phyloP scores from a whole-genome alignment of 2,329 filamentous ascomycete species.

The Alternaria conjuncta region DNA sequence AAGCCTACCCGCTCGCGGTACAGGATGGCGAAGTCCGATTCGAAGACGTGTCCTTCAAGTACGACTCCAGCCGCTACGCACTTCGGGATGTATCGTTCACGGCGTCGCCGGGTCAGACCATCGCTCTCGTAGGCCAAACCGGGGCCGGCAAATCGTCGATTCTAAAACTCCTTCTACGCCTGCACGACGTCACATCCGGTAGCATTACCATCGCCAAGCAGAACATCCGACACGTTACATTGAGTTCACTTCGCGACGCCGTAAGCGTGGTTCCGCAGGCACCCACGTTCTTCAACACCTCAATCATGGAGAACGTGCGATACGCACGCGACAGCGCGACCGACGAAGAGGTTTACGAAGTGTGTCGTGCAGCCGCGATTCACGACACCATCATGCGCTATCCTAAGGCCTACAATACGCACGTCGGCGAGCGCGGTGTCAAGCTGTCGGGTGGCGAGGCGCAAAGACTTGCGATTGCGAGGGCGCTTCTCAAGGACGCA shows the following conservation, averaged over 20 bases:
- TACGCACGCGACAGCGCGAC: conserved; percentile 65
- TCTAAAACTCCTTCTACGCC: conserved; percentile 63
- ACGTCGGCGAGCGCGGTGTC: conserved; percentile 37
- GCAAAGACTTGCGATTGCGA: conserved; percentile 70
- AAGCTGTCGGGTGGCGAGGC: conserved; percentile 66
- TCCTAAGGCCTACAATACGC: conserved; percentile 43
- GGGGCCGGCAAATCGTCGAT: conserved; percentile 65
- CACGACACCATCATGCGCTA: conserved; percentile 67
- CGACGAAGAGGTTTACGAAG: conserved; percentile 62
- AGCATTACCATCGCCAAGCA: conserved; percentile 62
- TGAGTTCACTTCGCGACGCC: conserved; percentile 61
- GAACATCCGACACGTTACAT: conserved; percentile 62
- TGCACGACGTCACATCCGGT: conserved; percentile 62
- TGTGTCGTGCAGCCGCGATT: conserved; percentile 64
- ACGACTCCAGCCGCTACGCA: conserved; percentile 46
- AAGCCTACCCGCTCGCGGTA: conserved; percentile 46
- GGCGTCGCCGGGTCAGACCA: conserved; percentile 53
- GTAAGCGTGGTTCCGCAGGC: conserved; percentile 69
- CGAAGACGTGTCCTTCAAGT: conserved; percentile 59
- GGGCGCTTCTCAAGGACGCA: conserved; percentile 76
- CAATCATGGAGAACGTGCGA: conserved; percentile 66
- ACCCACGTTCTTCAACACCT: conserved; percentile 65
- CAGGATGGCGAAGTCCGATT: conserved; percentile 58
- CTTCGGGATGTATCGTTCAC: conserved; percentile 35
- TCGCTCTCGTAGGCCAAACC: conserved; percentile 66